A percentile compares a stretch with the other conserved stretches of the same genome.
Evolutionary conservation across 108 stramenopile genomes (phyloP).

Genomic region (Cyclotella sp.): DNA sequence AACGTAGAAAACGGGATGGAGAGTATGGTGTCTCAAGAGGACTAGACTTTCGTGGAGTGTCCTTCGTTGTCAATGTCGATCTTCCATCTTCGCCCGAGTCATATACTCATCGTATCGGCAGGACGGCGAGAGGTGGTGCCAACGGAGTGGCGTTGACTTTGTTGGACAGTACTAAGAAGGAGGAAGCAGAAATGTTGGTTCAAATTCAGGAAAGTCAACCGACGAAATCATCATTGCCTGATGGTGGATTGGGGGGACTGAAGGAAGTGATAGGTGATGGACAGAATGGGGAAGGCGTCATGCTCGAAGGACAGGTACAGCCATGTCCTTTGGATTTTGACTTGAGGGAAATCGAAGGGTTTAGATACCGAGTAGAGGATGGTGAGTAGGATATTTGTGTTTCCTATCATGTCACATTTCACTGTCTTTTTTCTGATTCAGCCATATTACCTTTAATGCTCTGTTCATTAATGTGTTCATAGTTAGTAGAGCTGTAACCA

Average conservation of each 20-base stretch:
- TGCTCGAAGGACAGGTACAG: conserved; percentile 60
- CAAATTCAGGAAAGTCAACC: conserved; percentile 89
- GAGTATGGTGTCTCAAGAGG: conserved; percentile 96
- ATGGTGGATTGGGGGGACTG: conserved; percentile 45
- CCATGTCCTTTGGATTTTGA: conserved; percentile 96
- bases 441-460: not conserved
- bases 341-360: conserved; percentile 93
- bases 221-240: conserved; percentile 32
- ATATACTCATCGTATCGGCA: conserved; percentile 98
- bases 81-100: conserved; percentile 88
- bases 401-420: not conserved
- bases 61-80: conserved; percentile 97
- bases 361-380: conserved; percentile 98
- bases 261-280: conserved; percentile 54
- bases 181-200: conserved; percentile 60
- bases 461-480: not conserved
- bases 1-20: conserved; percentile 64
- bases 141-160: conserved; percentile 95
- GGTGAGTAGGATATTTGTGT: conserved; percentile 29
- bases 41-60: conserved; percentile 95
- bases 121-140: conserved; percentile 96
- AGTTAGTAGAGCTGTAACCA: conserved; percentile 88
- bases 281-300: conserved; percentile 15
- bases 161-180: conserved; percentile 61
- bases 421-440: not conserved